Evolutionary conservation across 176 grass and related monocot genomes (phyloP).

Genomic region (Carex myosuroides): DNA sequence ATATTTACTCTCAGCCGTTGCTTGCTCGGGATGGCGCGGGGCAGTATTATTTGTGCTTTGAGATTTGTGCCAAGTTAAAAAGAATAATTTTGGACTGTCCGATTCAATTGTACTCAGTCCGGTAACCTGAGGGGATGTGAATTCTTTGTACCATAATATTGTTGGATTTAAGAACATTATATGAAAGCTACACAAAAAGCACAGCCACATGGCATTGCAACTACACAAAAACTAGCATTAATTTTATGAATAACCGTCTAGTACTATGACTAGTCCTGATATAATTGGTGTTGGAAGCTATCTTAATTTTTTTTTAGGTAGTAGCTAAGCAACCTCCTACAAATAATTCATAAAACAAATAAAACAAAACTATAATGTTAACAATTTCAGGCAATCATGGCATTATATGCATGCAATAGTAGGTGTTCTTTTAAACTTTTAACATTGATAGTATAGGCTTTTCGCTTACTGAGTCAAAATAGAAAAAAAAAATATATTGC

Average conservation of each 20-base stretch:
- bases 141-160: neutral
- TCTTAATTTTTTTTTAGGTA: neutral
- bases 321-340: neutral
- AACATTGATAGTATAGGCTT: constrained; percentile 9
- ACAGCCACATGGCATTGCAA: neutral
- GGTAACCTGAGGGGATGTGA: too few relatives aligned
- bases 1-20: too few relatives aligned
- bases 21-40: too few relatives aligned
- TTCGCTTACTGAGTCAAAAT: neutral
- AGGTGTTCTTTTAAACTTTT: neutral
- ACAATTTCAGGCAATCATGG: neutral
- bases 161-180: neutral
- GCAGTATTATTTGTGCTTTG: too few relatives aligned
- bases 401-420: constrained; percentile 2
- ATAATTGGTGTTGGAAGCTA: neutral
- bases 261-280: neutral
- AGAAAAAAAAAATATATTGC: neutral
- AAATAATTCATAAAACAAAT: neutral
- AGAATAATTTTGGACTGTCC: too few relatives aligned
- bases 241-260: neutral
- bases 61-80: too few relatives aligned
- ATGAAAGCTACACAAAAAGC: neutral
- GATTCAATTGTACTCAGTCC: too few relatives aligned
- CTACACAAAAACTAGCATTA: neutral
- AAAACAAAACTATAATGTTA: neutral